Evolutionary conservation across 345 rosid genomes (phyloP), one percentile per base, ranked within the genome.

Genomic region (Gossypium bickii): DNA sequence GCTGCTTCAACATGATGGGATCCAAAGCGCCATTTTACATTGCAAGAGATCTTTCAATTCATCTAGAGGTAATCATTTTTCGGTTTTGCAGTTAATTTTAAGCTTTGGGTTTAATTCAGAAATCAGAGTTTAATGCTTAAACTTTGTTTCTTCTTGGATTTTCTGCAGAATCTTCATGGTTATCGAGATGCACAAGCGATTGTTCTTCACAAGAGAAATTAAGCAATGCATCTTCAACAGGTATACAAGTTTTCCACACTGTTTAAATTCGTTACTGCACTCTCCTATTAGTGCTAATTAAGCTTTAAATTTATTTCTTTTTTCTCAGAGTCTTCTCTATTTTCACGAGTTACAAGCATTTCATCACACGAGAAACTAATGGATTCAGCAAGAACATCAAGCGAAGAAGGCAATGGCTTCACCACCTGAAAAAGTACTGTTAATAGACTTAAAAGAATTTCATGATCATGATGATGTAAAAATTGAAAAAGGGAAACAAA

Each of bases 11-110:
- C 85, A 96, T 67, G 99, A 96, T 80, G 97, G 97, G 78, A 96
- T 96, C 76, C 93, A 96, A 70, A 82, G 98, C 65, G 98, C 99
- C 52, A 96, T 96, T 72, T 87, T 90, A 22, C 99, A 96, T 70
- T 96, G 99, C 92, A 96, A 96, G 86, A 86, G 84, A 69, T 96
- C 99, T 20, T 90, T 90, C 77, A 86, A 85, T 22, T 83, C 90
- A 27, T 82, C 86, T 0, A 80, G 84, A 80, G 88, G 90, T 85
- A 77, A 0, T 3, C 27, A 51, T 47, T 27, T 5, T 16, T 53
- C 55, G 13, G 2, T 1, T 12, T 34, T 7, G 10, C 34, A 48
- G 17, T 17, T 17, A 60, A 48, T 45, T 41, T 3, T 9, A 1
- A 48, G 13, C 27, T 67, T 59, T 18, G 8, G 12, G 20, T 74